A percentile compares a stretch with the other conserved stretches of the same genome.
Evolutionary conservation across 176 grass and related monocot species (phyloP).

Genomic region (Carex myosuroides): DNA sequence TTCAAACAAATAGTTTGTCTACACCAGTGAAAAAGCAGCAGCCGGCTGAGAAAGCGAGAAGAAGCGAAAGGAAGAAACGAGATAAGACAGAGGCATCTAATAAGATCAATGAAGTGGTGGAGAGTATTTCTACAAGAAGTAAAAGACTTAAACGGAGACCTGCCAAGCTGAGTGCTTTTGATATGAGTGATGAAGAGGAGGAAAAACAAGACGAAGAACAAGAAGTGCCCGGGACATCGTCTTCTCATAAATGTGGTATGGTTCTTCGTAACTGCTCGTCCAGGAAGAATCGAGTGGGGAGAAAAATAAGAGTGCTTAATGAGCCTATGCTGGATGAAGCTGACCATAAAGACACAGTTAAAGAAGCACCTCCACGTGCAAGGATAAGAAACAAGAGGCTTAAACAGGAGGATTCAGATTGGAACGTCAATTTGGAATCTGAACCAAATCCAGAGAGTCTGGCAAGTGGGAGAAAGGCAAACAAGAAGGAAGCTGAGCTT

Average conservation of each 20-base stretch:
- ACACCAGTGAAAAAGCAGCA: slow-evolving; percentile 4
- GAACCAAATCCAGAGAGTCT: slow-evolving; percentile 36
- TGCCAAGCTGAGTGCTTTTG: slow-evolving; percentile 12
- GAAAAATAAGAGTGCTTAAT: slow-evolving; percentile 6
- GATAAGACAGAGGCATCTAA: background rate
- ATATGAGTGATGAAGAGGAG: slow-evolving; percentile 6
- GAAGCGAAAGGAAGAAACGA: background rate
- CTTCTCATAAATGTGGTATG: slow-evolving; percentile 20
- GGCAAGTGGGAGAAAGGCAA: slow-evolving; percentile 38
- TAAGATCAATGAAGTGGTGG: background rate
- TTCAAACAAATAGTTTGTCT: background rate
- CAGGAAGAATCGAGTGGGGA: slow-evolving; percentile 5
- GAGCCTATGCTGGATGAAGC: slow-evolving; percentile 2
- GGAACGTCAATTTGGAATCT: slow-evolving; percentile 27
- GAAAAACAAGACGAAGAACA: slow-evolving; percentile 8
- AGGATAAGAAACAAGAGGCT: slow-evolving; percentile 8
- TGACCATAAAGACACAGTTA: background rate
- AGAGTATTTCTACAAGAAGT: slow-evolving; percentile 13
- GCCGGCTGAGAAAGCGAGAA: background rate
- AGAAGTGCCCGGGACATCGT: background rate
- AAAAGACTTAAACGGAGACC: slow-evolving; percentile 13
- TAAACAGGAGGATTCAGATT: slow-evolving; percentile 32
- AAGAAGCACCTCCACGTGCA: background rate
- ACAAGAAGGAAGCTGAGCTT: slow-evolving; percentile 26
- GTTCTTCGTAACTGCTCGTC: slow-evolving; percentile 16